Base-by-base conservation (phyloP, 148 eudicot species). In the Cornus kousa region DNA sequence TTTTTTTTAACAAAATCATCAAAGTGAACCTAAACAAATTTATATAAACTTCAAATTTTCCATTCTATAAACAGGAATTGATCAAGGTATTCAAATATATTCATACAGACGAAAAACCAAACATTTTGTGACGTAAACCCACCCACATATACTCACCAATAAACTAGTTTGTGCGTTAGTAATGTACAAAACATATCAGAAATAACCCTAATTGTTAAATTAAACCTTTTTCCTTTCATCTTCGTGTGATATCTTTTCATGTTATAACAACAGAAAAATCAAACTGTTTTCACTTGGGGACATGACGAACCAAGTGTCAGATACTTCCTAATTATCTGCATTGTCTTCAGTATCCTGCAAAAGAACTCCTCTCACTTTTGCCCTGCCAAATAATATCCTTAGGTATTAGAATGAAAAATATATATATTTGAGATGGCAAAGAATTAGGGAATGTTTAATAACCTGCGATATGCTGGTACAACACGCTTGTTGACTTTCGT, bases 381-480 rank as follows among this genome's bases (percentile, higher is more conserved):
- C 79, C 86, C 88, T 86, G 84, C 78, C 70, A 83, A 79, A 79
- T 24, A 72, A 60, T 3, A 48, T 60, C 23, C 69, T 72, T 39
- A 55, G 43, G 39, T 46, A 69, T 69, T 8, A 39, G 46, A 35
- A 14, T 16, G n/a, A n/a, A 20, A 19, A 19, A 62, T 5, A 3
- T 5, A 62, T 62, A 60, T 20, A 60, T 2, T 57, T 13, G 62
- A 62, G 66, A 62, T 62, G 6, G 8, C 2, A 31, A 1, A 40
- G 24, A 82, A 72, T 7, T 33, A 24, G n/a, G 31, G 46, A 37
- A 71, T 28, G 73, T 67, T 46, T 22, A 57, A 59, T 68, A 57
- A 86, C 89, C 89, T 86, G 80, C 85, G 85, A 59, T 78, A 60
- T 53, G 86, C 83, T 32, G 89, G 89, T 70, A 83, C 86, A 73